phyloP scores from a whole-genome alignment of 768 basidiomycete species.

The Naganishia vaughanmartiniae region DNA sequence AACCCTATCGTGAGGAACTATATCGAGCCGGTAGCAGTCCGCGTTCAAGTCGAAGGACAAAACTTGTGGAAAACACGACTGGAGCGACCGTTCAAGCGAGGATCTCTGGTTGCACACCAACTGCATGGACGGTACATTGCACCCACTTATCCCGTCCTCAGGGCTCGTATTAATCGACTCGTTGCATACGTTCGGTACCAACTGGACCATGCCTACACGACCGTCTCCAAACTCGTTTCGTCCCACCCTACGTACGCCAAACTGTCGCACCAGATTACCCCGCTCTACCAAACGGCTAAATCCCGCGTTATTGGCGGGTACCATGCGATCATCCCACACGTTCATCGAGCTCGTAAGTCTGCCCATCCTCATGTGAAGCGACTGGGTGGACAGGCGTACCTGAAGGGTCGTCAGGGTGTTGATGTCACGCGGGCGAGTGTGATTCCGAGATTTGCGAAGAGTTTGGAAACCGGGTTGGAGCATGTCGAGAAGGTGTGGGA shows the following conservation, averaged over 20 bases:
- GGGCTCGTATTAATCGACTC: conserved; percentile 2
- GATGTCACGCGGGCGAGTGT: conserved; percentile 6
- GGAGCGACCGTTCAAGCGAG: not conserved
- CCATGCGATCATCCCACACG: conserved; percentile 1
- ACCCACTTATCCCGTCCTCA: conserved; percentile 1
- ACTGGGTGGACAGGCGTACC: not conserved
- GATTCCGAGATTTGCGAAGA: conserved; percentile 17
- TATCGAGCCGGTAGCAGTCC: conserved; percentile 13
- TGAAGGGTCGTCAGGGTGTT: conserved; percentile 3
- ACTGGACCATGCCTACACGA: not conserved
- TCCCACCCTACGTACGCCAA: conserved; percentile 15
- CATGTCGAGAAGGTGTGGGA: conserved; percentile 6
- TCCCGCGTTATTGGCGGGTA: not conserved
- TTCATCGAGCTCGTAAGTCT: conserved; percentile 9
- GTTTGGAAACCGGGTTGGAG: conserved; percentile 17
- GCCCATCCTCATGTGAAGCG: conserved; percentile 16
- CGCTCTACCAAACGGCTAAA: not conserved
- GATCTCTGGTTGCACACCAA: too few species aligned
- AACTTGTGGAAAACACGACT: conserved; percentile 5
- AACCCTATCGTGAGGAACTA: conserved; percentile 27
- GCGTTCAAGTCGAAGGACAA: conserved; percentile 9
- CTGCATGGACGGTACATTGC: conserved; percentile 1
- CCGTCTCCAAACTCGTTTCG: conserved; percentile 8
- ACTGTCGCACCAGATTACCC: not conserved
- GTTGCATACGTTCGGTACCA: conserved; percentile 12